These are phyloP conservation scores for Leccinum subgranulosum DNA, from an alignment of 768 basidiomycete species.

Conservation along the genomic window DNA sequence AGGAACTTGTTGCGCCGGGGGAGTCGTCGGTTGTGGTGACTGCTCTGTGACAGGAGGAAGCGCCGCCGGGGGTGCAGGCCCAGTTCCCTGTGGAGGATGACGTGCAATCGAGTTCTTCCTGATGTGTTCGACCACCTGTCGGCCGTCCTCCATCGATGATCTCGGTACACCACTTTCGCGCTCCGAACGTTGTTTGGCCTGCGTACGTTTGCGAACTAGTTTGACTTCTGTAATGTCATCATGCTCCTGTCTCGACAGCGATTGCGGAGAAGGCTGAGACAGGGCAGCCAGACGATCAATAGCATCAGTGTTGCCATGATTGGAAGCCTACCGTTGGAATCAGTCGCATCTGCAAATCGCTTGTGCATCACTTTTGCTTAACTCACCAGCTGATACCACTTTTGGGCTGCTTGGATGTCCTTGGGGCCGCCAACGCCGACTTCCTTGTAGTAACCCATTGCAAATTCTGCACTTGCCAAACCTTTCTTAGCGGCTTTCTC, in stretches of 20 bases:
- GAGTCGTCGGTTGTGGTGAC: background rate
- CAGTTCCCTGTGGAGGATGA: conserved; percentile 12
- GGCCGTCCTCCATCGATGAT: conserved; percentile 33
- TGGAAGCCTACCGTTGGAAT: conserved; percentile 52
- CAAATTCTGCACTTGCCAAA: conserved; percentile 84
- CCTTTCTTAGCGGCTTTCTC: conserved; percentile 79
- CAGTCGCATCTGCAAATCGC: background rate
- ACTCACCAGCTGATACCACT: conserved; percentile 74
- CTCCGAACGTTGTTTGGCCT: conserved; percentile 56
- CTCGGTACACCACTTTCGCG: conserved; percentile 14
- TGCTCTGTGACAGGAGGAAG: conserved; percentile 19
- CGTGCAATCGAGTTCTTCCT: conserved; percentile 45
- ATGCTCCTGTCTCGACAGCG: conserved; percentile 78
- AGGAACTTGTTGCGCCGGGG: background rate
- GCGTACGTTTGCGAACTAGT: conserved; percentile 80
- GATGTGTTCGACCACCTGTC: conserved; percentile 52
- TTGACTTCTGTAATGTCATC: conserved; percentile 73
- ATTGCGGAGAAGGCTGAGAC: conserved; percentile 53
- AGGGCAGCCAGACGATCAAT: conserved; percentile 68
- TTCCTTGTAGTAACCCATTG: conserved; percentile 93
- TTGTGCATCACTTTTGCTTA: background rate
- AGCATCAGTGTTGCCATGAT: conserved; percentile 82
- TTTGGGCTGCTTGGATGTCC: conserved; percentile 59
- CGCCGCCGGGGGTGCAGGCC: background rate
- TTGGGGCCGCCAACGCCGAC: conserved; percentile 80